Base-by-base conservation (phyloP, 768 basidiomycete species). In the Naganishia kalamii region DNA sequence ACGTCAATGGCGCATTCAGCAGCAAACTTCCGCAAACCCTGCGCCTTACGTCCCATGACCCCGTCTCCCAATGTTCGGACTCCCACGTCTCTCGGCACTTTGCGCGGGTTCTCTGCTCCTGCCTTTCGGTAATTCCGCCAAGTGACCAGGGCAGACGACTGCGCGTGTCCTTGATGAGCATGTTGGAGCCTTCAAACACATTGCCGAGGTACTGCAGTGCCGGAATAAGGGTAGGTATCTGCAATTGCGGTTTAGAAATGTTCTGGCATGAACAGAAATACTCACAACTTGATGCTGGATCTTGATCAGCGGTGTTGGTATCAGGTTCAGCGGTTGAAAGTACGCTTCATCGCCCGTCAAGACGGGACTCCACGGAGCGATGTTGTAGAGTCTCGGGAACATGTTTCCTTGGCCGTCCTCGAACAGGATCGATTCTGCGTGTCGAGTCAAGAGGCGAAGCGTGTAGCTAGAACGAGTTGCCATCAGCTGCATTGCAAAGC, bases 211-310 rank as follows among this genome's bases (percentile, higher is more conserved):
- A 57, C 37, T 57, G 35, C 19, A 57, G 35, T 0, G 54, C 54
- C 25, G 54, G 54, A 25, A 57, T 57, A 13, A 57, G 54, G n/a
- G 54, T 57, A n/a, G 54, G 54, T 12, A 57, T 33, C 54, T 57
- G 54, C 19, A 25, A 10, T 25, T 23, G 54, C 1, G 17, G 30
- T 57, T 27, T 1, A n/a, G 5, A 41, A 12, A 19, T 23, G 19
- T 23, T 41, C 32, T 6, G 6, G 21, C 23, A 19, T 25, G 1
- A 23, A 4, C 21, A 13, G n/a, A 37, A 27, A 57, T 23, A 25
- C 54, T 57, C 17, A 57, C 54, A n/a, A 57, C 32, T 40, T 57
- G 54, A 40, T 57, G 54, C n/a, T 57, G 54, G 3, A 57, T 35
- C 37, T 57, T 57, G 54, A 57, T 57, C 4, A 57, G 54, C n/a